phyloP scores from a whole-genome alignment of 768 basidiomycete species.

The Lactarius quietus region DNA sequence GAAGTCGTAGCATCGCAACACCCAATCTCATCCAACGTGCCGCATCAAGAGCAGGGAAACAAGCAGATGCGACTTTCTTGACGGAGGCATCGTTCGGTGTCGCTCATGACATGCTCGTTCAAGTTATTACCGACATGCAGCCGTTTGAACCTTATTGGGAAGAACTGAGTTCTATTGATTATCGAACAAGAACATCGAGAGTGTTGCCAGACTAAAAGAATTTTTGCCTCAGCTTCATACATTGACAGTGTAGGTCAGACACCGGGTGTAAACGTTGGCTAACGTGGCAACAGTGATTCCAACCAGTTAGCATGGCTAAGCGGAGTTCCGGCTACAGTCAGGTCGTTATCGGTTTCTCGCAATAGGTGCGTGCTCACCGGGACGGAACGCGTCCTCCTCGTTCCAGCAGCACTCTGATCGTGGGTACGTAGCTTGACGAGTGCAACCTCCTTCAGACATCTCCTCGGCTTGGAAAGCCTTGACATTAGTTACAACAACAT shows the following conservation, averaged over 20 bases:
- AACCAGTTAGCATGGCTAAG: conserved; percentile 80
- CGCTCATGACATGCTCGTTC: conserved; percentile 85
- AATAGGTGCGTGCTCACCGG: conserved; percentile 53
- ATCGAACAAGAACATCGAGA: conserved; percentile 67
- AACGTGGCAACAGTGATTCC: conserved; percentile 47
- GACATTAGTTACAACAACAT: conserved; percentile 90
- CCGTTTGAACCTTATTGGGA: conserved; percentile 98
- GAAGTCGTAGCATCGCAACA: conserved; percentile 30
- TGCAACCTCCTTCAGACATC: conserved; percentile 84
- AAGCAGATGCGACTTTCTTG: conserved; percentile 62
- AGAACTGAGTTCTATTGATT: conserved; percentile 69
- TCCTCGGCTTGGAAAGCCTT: conserved; percentile 80
- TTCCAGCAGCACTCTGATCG: conserved; percentile 18
- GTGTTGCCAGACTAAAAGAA: conserved; percentile 82
- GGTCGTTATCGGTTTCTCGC: conserved; percentile 73
- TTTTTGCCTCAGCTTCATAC: conserved; percentile 80
- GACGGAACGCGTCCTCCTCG: conserved; percentile 1
- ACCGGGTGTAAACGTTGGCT: background rate
- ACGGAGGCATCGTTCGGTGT: conserved; percentile 97
- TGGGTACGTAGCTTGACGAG: conserved; percentile 60
- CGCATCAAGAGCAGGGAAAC: conserved; percentile 12
- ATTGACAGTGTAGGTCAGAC: conserved; percentile 63
- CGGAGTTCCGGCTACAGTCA: conserved; percentile 65
- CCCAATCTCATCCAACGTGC: conserved; percentile 29
- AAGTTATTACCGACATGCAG: conserved; percentile 90